Base-by-base conservation (phyloP, 179 eudicot genomes). In the Beta corolliflora region DNA sequence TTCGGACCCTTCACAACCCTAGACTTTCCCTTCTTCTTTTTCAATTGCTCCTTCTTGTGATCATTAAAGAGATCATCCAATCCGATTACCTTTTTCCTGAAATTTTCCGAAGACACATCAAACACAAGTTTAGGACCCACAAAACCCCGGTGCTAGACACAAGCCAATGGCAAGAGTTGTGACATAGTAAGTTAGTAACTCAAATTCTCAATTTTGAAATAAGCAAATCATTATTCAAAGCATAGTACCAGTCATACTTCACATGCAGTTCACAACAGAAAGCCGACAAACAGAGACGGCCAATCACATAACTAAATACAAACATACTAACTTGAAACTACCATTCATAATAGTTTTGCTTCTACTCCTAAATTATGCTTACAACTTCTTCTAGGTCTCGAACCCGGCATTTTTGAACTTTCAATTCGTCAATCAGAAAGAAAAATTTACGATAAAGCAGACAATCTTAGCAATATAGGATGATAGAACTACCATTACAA, bases 61-160 rank as follows among this genome's bases (percentile, higher is more conserved):
- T 94, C 98, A 18, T 69, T 82, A 41, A 95, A 80, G 71, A 95
- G 93, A 81, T 95, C 99, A 88, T 95, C 99, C 84, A 95, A 84
- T 63, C 93, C 93, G 18, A 94, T 90, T 52, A 94, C 80, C 81
- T 92, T 92, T 79, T 88, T 95, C 93, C 94, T 92, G 87, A 75
- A 82, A 54, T 15, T 73, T 58, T 71, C 29, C 23, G 15, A 13
- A 53, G 11, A 0, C 77, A 9, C 8, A 18, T 45, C 7, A 14
- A 31, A 55, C 59, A 72, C 41, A 9, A 52, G 4, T 21, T 56
- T 31, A 74, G n/a, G 31, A 5, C 58, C 16, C 75, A 71, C 31
- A 50, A 55, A 3, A 72, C 53, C 52, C 13, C 1, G 14, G 31
- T 54, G 13, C 48, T 9, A 73, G 11, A 7, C 54, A 53, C 59